Conservation (phyloP, 23 red algal species). For the Cyanidium caldarium region DNA sequence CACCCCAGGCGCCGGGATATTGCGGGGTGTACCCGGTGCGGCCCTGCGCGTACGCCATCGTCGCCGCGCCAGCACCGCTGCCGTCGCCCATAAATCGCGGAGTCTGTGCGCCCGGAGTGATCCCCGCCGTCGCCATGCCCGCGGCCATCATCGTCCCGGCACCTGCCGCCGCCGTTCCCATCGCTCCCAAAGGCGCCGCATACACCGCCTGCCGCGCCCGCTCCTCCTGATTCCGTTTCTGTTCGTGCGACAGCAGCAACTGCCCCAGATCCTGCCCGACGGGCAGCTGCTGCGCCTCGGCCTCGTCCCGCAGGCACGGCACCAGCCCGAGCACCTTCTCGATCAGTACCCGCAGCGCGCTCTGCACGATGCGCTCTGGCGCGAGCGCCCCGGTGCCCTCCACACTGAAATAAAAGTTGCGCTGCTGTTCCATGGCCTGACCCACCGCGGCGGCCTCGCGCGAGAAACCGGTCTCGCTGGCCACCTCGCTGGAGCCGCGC, state of each 20-base stretch:
- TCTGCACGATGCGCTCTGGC: slow-evolving; percentile 11
- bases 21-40: neutral
- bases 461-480: slow-evolving; percentile 74
- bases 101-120: no score
- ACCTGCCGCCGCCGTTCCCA: neutral
- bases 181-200: neutral
- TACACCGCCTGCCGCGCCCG: neutral
- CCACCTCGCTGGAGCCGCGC: slow-evolving; percentile 37
- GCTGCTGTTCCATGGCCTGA: no score
- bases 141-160: neutral
- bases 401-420: slow-evolving; percentile 33
- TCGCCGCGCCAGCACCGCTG: neutral
- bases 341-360: neutral
- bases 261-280: slow-evolving; percentile 3
- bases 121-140: neutral
- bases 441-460: no score
- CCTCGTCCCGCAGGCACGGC: neutral
- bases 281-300: neutral
- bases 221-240: neutral
- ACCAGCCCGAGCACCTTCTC: neutral
- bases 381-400: slow-evolving; percentile 76
- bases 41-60: neutral
- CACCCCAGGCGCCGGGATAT: neutral
- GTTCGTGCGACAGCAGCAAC: neutral
- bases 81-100: no score